Base-by-base conservation (phyloP, 148 eudicot species). In the Vaccinium darrowii region DNA sequence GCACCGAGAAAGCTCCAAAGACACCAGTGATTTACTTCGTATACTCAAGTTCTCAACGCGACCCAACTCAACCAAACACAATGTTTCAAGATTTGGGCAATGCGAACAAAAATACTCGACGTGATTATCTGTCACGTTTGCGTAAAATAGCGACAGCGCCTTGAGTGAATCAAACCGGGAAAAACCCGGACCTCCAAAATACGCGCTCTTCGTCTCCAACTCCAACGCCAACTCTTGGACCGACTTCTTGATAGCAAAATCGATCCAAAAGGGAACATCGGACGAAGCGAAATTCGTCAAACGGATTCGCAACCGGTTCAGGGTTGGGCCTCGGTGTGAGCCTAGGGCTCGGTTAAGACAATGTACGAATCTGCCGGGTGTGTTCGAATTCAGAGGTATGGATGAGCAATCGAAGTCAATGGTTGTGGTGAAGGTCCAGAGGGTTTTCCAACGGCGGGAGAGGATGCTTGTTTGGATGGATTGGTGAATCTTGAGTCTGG, bases 1-100 rank as follows among this genome's bases (percentile, higher is more conserved):
- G n/a, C 80, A 75, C 30, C 36, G 18, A n/a, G 39, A 74, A 36
- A 83, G 39, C 25, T 75, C 85, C 33, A 75, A 33, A 23, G 15
- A 74, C 73, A 39, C 49, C 15, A 83, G 80, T 3, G 72, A 83
- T 5, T 57, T 5, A 15, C 80, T 57, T 2, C 4, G 43, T 18
- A 75, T 51, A 2, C 5, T 19, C 0, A 74, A 69, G 36, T 13
- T 18, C 7, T 6, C 1, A 8, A 58, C 4, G 14, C 5, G 6
- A 50, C 43, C 3, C 27, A 65, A 75, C 0, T 27, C 21, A 9
- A 13, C 3, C 5, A 83, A 6, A 11, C 15, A 3, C 8, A 83
- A 14, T 0, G 6, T 5, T 4, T 83, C 23, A 15, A 83, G 80
- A n/a, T 2, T 49, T 0, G 54, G 15, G 10, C 85, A 75, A 12